Base-by-base conservation (phyloP, 225 moss, liverwort and hornwort genomes). In the Pseudoscleropodium purum region DNA sequence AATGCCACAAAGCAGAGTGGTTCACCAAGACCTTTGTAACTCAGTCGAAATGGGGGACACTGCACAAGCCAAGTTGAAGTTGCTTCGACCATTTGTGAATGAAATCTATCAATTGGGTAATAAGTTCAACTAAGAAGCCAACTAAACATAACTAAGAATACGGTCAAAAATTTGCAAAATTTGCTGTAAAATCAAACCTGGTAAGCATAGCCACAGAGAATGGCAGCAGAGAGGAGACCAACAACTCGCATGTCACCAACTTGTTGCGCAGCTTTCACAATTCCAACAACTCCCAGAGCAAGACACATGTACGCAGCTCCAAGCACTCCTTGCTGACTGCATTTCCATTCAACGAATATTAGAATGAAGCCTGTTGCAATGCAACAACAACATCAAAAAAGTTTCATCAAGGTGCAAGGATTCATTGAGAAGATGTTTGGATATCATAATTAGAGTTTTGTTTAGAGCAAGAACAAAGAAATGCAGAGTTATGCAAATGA, bases 21-120 rank as follows among this genome's bases (percentile, higher is more conserved):
- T 88, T 99, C 99, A 90, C 99, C 99, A 84, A 99, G 91, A 59
- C 99, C 99, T 91, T 95, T 94, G 91, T 99, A 97, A 89, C 97
- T 95, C 74, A 97, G 90, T 19, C 99, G 96, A 91, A 99, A 99
- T 74, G 97, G 99, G 51, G 99, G 99, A 92, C 95, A 96, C 98
- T 98, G 96, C 89, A 84, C 62, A 54, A 89, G 10, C 70, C 75
- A 66, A 51, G 77, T 61, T 59, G 59, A 56, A 56, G 56, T 56
- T n/a, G 7, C 27, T 57, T 57, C 20, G 39, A 60, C 80, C 39
- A 29, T 39, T n/a, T 80, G 39, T 30, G 29, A 59, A 15, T 0
- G 2, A 80, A 39, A 18, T 6, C 6, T 80, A 11, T 7, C 17
- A 39, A 7, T n/a, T n/a, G n/a, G n/a, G n/a, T n/a, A n/a, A 5